phyloP scores from a whole-genome alignment of 1,284 basidiomycete genomes.

The Cystobasidium sp. region DNA sequence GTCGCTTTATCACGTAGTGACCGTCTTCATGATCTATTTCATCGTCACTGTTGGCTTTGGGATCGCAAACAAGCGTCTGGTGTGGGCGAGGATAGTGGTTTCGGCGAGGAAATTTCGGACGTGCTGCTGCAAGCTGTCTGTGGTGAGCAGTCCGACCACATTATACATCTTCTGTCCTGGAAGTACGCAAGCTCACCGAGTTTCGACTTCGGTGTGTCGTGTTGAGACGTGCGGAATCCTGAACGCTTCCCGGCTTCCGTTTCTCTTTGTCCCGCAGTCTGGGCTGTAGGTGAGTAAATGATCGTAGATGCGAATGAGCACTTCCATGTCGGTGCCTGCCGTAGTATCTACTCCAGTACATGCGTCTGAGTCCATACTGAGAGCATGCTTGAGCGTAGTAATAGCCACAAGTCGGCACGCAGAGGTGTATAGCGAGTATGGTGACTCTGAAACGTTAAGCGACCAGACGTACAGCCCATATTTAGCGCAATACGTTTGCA shows the following conservation, averaged over 20 bases:
- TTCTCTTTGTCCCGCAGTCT: constrained; percentile 9
- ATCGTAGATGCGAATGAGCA: constrained; percentile 10
- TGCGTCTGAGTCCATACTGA: constrained; percentile 17
- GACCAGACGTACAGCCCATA: constrained; percentile 8
- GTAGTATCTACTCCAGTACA: constrained; percentile 6
- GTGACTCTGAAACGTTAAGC: constrained; percentile 8
- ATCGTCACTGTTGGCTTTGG: constrained; percentile 13
- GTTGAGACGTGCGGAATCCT: not conserved
- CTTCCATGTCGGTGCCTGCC: constrained; percentile 11
- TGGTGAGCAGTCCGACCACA: too few relatives aligned
- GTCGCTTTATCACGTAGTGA: constrained; percentile 1
- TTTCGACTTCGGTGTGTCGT: constrained; percentile 10
- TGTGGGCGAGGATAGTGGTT: not conserved
- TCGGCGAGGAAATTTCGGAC: not conserved
- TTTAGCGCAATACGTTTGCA: constrained; percentile 6
- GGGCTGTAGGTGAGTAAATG: constrained; percentile 14
- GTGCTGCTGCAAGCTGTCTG: constrained; percentile 3
- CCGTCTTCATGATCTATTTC: constrained; percentile 1
- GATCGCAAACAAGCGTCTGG: constrained; percentile 14
- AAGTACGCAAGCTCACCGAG: constrained; percentile 8
- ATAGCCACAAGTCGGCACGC: constrained; percentile 12
- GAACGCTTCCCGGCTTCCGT: constrained; percentile 1
- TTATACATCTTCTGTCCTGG: too few relatives aligned
- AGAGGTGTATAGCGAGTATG: not conserved
- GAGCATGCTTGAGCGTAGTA: constrained; percentile 12